These are phyloP conservation scores for Rhodocollybia butyracea DNA, from an alignment of 768 basidiomycete genomes.

Conservation along the genomic window DNA sequence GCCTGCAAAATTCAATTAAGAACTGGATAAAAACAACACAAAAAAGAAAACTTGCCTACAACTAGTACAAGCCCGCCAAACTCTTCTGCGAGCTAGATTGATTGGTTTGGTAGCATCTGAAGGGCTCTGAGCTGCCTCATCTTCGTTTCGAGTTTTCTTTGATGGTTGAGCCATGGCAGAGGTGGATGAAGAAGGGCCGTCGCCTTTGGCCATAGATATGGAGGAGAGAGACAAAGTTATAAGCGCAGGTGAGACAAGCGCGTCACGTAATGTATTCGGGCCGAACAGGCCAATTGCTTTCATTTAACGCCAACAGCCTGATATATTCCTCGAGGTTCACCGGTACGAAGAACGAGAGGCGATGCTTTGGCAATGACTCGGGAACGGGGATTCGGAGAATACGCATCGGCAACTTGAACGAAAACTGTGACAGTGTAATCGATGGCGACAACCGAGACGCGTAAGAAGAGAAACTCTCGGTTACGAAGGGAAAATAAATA, in stretches of 20 bases:
- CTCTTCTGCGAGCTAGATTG: constrained; percentile 73
- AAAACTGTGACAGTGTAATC: no score
- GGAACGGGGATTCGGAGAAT: no score
- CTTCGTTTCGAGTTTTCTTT: constrained; percentile 74
- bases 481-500: no score
- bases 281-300: no score
- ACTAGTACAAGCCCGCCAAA: constrained; percentile 89
- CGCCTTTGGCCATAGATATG: constrained; percentile 44
- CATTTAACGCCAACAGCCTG: no score
- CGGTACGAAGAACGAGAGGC: not conserved
- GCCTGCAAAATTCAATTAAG: constrained; percentile 38
- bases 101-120: constrained; percentile 67
- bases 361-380: not conserved
- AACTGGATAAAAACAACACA: constrained; percentile 14
- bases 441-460: no score
- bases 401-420: not conserved
- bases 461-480: no score
- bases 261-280: not conserved
- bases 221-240: constrained; percentile 10
- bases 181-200: constrained; percentile 43
- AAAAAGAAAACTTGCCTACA: constrained; percentile 57
- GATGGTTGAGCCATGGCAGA: constrained; percentile 53
- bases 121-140: constrained; percentile 50
- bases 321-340: not conserved
- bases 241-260: constrained; percentile 1